Evolutionary conservation across 2,329 filamentous ascomycete genomes (phyloP).

Genomic region (Pseudogymnoascus sp.): DNA sequence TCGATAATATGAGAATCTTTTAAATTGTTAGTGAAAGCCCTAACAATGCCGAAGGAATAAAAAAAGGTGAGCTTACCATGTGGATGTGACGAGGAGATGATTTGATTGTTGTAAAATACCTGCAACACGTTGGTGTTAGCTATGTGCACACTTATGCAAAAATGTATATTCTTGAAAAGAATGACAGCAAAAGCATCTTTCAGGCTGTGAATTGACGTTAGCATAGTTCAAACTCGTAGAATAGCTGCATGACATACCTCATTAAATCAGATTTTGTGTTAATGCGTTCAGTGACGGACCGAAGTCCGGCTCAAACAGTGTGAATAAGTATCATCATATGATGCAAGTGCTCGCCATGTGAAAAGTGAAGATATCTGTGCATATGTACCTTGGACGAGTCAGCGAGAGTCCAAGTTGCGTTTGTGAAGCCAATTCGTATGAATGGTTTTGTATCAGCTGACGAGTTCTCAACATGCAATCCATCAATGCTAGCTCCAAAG

Average conservation of each 20-base stretch:
- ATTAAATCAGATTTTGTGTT: constrained; percentile 38
- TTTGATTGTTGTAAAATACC: constrained; percentile 11
- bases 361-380: constrained; percentile 11
- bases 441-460: constrained; percentile 32
- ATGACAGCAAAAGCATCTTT: constrained; percentile 25
- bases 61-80: constrained; percentile 13
- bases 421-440: constrained; percentile 8
- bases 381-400: constrained; percentile 9
- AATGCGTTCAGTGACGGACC: constrained; percentile 29
- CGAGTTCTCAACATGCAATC: constrained; percentile 37
- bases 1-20: not conserved
- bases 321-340: constrained; percentile 35
- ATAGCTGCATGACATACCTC: constrained; percentile 27
- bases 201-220: constrained; percentile 23
- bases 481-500: constrained; percentile 28
- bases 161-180: constrained; percentile 9
- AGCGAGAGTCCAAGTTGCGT: constrained; percentile 7
- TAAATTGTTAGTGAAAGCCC: not conserved
- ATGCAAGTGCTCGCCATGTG: constrained; percentile 19
- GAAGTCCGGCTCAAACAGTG: constrained; percentile 33
- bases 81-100: not conserved
- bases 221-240: not conserved
- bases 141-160: constrained; percentile 7
- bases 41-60: not conserved
- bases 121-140: constrained; percentile 20